Base-by-base conservation (phyloP, 768 basidiomycete species). In the Boletellus sp. region DNA sequence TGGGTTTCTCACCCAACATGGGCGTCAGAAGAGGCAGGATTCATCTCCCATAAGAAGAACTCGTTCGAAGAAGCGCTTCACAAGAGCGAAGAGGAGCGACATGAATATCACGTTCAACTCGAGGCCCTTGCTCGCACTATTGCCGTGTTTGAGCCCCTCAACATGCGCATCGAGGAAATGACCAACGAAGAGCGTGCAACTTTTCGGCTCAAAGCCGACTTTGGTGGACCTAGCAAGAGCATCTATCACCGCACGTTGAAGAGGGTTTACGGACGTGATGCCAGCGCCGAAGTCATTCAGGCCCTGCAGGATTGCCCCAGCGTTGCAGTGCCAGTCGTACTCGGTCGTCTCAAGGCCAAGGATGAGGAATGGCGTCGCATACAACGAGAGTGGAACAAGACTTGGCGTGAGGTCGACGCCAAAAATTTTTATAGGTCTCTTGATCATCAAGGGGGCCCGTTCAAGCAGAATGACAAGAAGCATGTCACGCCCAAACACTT, bases 1-100 rank as follows among this genome's bases (percentile, higher is more conserved):
- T 98, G 96, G 95, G 93, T 98, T 11, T 96, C 95, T 13, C 95
- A 98, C 67, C 95, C 96, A 3, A 95, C 94, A 1, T 96, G 94
- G 91, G 93, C 93, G 9, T 94, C 93, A 19, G 95, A 98, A 65
- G 94, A 95, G 64, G 83, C 94, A 1, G 94, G 91, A 10, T 96
- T 96, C 59, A 81, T 92, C 55, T 78, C 94, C 6, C 91, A 97
- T 69, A 95, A 96, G 76, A 97, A 97, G 75, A 99, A 97, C 64
- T 78, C 83, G 6, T 97, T 88, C 66, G 96, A 99, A 68, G 95
- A 97, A 62, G 89, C 90, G 0, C 75, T 98, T 49, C 94, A 98
- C 73, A 92, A 92, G 70, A 88, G 92, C 60, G 96, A 99, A 69
- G 95, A 99, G 68, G 96, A 99, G 68, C 84, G 96, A 24, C 93